These are phyloP conservation scores for Kodamaea anthophila DNA, from an alignment of 1,139 yeast species.

Conservation along the genomic window DNA sequence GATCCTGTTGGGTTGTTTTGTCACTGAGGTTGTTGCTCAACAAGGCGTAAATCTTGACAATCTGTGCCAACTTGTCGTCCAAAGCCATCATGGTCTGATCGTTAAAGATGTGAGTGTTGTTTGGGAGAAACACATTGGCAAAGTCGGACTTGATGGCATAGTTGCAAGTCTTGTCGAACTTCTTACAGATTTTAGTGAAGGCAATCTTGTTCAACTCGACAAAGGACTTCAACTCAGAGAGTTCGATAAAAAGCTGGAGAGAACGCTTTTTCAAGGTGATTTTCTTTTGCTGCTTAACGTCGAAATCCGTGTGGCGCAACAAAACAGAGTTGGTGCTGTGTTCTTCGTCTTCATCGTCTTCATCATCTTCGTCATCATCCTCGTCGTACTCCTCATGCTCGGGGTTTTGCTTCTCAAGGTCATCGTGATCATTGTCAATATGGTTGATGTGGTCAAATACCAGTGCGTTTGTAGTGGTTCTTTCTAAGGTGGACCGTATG, in stretches of 20 bases:
- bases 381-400: slow-evolving; percentile 17
- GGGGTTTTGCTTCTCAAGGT: slow-evolving; percentile 11
- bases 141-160: slow-evolving; percentile 52
- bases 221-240: slow-evolving; percentile 80
- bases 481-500: slow-evolving; percentile 20
- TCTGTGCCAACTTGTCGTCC: slow-evolving; percentile 41
- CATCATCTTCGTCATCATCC: slow-evolving; percentile 34
- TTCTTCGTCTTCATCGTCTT: slow-evolving; percentile 35
- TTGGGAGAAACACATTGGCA: slow-evolving; percentile 38
- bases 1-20: slow-evolving; percentile 25
- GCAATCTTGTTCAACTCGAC: slow-evolving; percentile 83
- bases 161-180: slow-evolving; percentile 78
- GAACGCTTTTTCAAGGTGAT: slow-evolving; percentile 66
- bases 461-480: slow-evolving; percentile 27
- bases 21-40: slow-evolving; percentile 28
- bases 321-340: slow-evolving; percentile 32
- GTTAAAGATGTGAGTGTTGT: slow-evolving; percentile 41
- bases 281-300: slow-evolving; percentile 45
- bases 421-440: slow-evolving; percentile 16
- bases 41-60: slow-evolving; percentile 45
- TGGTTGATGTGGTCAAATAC: slow-evolving; percentile 25
- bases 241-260: slow-evolving; percentile 59
- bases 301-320: slow-evolving; percentile 42
- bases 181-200: slow-evolving; percentile 80
- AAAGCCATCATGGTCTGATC: slow-evolving; percentile 39